Percentiles rank a stretch among this genome's conserved stretches.
These are phyloP conservation scores for Phytophthora palmivora DNA, from an alignment of 352 stramenopile species.

Conservation along the genomic window DNA sequence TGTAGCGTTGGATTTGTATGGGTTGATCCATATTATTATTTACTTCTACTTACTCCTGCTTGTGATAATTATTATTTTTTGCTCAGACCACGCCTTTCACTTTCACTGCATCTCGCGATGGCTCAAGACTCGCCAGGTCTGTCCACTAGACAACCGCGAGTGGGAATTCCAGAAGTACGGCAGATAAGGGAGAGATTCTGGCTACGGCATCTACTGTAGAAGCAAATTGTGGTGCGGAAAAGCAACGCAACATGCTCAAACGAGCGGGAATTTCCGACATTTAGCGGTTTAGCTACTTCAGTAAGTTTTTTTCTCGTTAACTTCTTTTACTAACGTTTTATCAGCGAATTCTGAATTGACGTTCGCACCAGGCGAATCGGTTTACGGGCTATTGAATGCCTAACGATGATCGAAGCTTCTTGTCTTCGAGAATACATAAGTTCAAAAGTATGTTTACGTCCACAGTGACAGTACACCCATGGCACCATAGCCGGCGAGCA, in stretches of 20 bases:
- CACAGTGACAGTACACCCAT: constrained; percentile 82
- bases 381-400: constrained; percentile 33
- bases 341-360: constrained; percentile 28
- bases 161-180: constrained; percentile 99
- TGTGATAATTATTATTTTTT: constrained; percentile 23
- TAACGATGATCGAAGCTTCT: constrained; percentile 22
- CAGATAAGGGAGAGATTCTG: constrained; percentile 54
- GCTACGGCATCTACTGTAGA: constrained; percentile 8
- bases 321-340: constrained; percentile 38
- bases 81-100: constrained; percentile 98
- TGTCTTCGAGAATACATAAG: constrained; percentile 40
- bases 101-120: constrained; percentile 99
- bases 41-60: neutral
- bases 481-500: constrained; percentile 60
- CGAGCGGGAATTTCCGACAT: constrained; percentile 3
- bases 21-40: constrained; percentile 1
- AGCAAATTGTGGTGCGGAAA: constrained; percentile 7
- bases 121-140: constrained; percentile 99
- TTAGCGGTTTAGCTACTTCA: constrained; percentile 24
- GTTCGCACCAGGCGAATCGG: constrained; percentile 16
- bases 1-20: constrained; percentile 13
- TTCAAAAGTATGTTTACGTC: constrained; percentile 48
- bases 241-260: constrained; percentile 7
- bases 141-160: constrained; percentile 99
- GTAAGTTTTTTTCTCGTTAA: constrained; percentile 34